Evolutionary conservation across 2,329 filamentous ascomycete genomes (phyloP), one percentile per base, ranked within the genome.

Genomic region (Fusarium sp.): DNA sequence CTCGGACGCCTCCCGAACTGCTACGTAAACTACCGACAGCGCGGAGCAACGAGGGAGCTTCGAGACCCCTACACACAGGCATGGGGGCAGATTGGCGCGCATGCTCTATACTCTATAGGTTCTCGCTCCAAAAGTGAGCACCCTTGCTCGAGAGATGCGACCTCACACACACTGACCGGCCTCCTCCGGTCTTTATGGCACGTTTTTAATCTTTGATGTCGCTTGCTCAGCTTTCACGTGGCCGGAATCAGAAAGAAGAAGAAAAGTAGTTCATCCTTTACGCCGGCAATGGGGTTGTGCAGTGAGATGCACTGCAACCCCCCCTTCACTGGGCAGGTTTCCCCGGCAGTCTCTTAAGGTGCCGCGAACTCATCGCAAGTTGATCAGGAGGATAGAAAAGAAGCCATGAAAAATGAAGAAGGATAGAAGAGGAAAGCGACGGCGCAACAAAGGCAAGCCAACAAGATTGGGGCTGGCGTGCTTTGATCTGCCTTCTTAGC

Each of bases 1-100:
- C 68, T 74, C 71, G 71, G 71, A 65, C 71, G 71, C 61, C 71
- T 74, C 68, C 71, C 71, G 71, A 74, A 68, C 66, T 73, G 63
- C 52, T 67, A 74, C 66, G 63, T 60, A 67, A 70, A 57, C 33
- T 56, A 71, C 50, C 66, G 42, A 58, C 54, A 71, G 66, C 25
- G 36, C 35, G 60, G 63, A 20, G 56, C 50, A 14, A 27, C 40
- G 25, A 58, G 35, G 5, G 62, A 18, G 22, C 42, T 18, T 47
- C 22, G 42, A 47, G 42, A 18, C 20, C 54, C 54, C 25, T 52
- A 52, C 47, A n/a, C 47, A 13, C 13, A 22, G 47, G 18, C 45
- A 50, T 50, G 45, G 45, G 45, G 45, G 45, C 16, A 27, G 52
- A 63, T 63, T 40, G 45, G 45, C 36, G 47, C 45, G 45, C 45